A percentile compares a stretch with the other conserved stretches of the same genome.
Evolutionary conservation across 371 early-diverging fungal species (phyloP).

Genomic region (Syncephalis plumigaleata): DNA sequence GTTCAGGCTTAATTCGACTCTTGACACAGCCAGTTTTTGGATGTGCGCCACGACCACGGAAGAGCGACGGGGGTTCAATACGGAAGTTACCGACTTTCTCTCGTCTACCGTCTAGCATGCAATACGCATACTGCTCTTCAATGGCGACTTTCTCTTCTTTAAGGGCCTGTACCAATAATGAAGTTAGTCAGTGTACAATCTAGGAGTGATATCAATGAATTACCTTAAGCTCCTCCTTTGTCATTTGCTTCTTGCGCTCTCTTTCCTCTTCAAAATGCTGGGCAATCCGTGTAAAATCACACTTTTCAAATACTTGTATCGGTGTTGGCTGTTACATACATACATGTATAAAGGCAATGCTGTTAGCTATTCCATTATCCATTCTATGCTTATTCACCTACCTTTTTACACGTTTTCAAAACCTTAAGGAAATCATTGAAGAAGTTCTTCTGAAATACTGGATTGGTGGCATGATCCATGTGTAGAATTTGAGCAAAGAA

Average conservation of each 20-base stretch:
- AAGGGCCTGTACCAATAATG: neutral
- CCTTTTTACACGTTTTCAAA: conserved; percentile 39
- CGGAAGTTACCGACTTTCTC: conserved; percentile 95
- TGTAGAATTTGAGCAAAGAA: conserved; percentile 82
- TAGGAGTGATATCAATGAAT: no score
- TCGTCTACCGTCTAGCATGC: conserved; percentile 72
- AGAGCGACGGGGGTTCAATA: conserved; percentile 92
- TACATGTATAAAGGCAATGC: neutral
- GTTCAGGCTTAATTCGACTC: conserved; percentile 76
- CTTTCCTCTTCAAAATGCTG: conserved; percentile 58
- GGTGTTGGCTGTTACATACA: conserved; percentile 29
- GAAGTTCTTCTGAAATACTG: conserved; percentile 78
- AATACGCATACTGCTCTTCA: conserved; percentile 62
- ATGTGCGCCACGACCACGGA: conserved; percentile 93
- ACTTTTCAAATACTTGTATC: conserved; percentile 61
- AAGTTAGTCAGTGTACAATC: no score
- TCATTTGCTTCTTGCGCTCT: conserved; percentile 65
- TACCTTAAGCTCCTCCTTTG: conserved; percentile 79
- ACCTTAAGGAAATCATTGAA: conserved; percentile 69
- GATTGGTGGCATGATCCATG: conserved; percentile 71
- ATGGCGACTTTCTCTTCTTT: conserved; percentile 54
- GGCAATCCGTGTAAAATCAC: conserved; percentile 80
- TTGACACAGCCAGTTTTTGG: conserved; percentile 89
- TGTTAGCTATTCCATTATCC: neutral
- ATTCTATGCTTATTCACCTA: conserved; percentile 19